A percentile compares a stretch with the other conserved stretches of the same genome.
Conservation (phyloP, 306 rosid species). For the Phaseolus lunatus region DNA sequence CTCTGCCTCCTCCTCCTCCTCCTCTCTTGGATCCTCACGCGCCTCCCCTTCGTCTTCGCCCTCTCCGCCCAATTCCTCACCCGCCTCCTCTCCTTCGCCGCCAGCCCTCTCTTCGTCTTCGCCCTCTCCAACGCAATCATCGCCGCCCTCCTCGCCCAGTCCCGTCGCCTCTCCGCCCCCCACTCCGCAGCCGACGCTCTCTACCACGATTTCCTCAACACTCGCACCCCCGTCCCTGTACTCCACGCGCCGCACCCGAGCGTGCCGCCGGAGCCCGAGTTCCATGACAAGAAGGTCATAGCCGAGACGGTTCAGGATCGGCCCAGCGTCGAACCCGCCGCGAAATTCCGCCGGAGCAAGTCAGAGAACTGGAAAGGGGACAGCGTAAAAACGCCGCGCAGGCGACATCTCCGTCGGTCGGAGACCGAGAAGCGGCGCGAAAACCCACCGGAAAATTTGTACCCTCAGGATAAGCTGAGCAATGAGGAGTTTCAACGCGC, state of each 20-base stretch:
- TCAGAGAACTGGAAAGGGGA: constrained; percentile 61
- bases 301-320: constrained; percentile 43
- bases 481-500: constrained; percentile 80
- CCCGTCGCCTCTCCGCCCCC: constrained; percentile 42
- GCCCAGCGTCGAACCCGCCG: constrained; percentile 9
- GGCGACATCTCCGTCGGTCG: constrained; percentile 59
- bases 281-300: constrained; percentile 70
- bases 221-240: constrained; percentile 21
- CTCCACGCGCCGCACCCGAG: neutral
- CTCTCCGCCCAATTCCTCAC: constrained; percentile 56
- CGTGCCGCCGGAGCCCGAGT: constrained; percentile 39
- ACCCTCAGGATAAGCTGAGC: constrained; percentile 64
- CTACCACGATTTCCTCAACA: constrained; percentile 40
- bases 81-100: constrained; percentile 47
- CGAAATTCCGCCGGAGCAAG: constrained; percentile 51
- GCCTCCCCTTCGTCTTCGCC: constrained; percentile 65
- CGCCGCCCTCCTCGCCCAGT: constrained; percentile 66
- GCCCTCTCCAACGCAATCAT: constrained; percentile 77
- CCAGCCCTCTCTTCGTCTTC: constrained; percentile 79
- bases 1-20: constrained; percentile 46
- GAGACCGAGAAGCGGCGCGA: constrained; percentile 60
- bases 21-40: constrained; percentile 67
- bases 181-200: constrained; percentile 38
- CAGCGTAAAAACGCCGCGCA: neutral
- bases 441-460: constrained; percentile 21